Conservation (phyloP, 495 filamentous ascomycete species). For the Penicillium daleae region DNA sequence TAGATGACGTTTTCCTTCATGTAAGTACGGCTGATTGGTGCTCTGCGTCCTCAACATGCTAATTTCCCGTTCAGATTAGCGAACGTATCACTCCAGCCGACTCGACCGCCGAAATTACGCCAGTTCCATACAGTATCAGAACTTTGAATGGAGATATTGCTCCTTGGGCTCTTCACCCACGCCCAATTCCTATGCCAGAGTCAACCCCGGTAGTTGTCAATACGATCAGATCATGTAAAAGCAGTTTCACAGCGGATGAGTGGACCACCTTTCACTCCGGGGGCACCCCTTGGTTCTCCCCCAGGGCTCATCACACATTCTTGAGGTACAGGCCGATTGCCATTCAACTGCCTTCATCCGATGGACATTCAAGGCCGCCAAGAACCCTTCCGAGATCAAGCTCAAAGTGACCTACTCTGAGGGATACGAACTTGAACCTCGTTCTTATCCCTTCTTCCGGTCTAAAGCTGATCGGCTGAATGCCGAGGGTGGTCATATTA, state of each 20-base stretch:
- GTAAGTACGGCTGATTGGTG: conserved; percentile 20
- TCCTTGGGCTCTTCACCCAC: conserved; percentile 39
- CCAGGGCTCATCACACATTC: conserved; percentile 25
- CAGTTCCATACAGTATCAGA: conserved; percentile 33
- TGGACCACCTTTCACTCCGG: conserved; percentile 29
- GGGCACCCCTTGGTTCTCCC: conserved; percentile 23
- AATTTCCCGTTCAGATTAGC: conserved; percentile 31
- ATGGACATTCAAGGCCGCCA: conserved; percentile 33
- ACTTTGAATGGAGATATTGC: conserved; percentile 42
- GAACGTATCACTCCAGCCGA: conserved; percentile 34
- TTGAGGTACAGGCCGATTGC: conserved; percentile 40
- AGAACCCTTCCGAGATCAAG: conserved; percentile 22
- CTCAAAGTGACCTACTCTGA: conserved; percentile 44
- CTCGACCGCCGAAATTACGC: conserved; percentile 7
- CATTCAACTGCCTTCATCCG: conserved; percentile 44
- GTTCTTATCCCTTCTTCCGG: conserved; percentile 43
- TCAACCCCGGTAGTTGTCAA: conserved; percentile 23
- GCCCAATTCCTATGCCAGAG: conserved; percentile 40
- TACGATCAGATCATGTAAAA: conserved; percentile 30
- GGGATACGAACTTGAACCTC: conserved; percentile 45
- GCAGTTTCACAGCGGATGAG: conserved; percentile 9
- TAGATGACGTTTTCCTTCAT: conserved; percentile 46
- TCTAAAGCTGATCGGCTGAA: conserved; percentile 41
- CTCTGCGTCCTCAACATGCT: background rate
- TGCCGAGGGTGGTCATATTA: conserved; percentile 32